A percentile compares a stretch with the other conserved stretches of the same genome.
Conservation (phyloP, 2,329 filamentous ascomycete genomes). For the Botrytis byssoidea region DNA sequence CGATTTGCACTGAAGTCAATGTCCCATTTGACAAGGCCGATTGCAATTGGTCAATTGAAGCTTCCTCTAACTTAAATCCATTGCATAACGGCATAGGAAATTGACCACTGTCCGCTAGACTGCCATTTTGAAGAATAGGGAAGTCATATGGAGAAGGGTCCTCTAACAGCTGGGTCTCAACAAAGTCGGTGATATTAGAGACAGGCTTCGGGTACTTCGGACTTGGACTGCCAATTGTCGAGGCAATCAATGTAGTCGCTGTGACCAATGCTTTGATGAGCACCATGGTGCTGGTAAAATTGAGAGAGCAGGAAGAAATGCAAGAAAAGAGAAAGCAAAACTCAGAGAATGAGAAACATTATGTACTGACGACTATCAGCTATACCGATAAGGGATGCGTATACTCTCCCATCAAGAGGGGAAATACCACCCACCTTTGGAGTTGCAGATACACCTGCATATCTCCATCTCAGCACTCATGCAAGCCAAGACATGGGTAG, state of each 20-base stretch:
- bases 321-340: not conserved
- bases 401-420: not conserved
- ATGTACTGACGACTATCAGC: not conserved
- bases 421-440: not conserved
- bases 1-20: slow-evolving; percentile 58
- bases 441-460: slow-evolving; percentile 3
- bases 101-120: slow-evolving; percentile 30
- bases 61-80: slow-evolving; percentile 63
- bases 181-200: slow-evolving; percentile 19
- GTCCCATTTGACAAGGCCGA: slow-evolving; percentile 51
- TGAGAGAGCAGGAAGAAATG: not conserved
- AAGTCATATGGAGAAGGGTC: slow-evolving; percentile 42
- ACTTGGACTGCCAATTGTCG: slow-evolving; percentile 10
- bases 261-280: slow-evolving; percentile 11
- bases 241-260: slow-evolving; percentile 7
- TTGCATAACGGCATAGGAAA: slow-evolving; percentile 65
- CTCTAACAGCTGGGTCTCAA: slow-evolving; percentile 40
- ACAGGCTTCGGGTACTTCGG: slow-evolving; percentile 6
- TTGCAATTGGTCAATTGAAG: slow-evolving; percentile 67
- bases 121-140: slow-evolving; percentile 40
- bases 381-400: not conserved
- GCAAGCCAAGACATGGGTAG: not conserved
- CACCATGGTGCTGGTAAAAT: slow-evolving; percentile 1
- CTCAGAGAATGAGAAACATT: not conserved
- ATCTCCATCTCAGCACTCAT: not conserved